phyloP scores from a whole-genome alignment of 1,284 basidiomycete species.

The Leucoagaricus sp. region DNA sequence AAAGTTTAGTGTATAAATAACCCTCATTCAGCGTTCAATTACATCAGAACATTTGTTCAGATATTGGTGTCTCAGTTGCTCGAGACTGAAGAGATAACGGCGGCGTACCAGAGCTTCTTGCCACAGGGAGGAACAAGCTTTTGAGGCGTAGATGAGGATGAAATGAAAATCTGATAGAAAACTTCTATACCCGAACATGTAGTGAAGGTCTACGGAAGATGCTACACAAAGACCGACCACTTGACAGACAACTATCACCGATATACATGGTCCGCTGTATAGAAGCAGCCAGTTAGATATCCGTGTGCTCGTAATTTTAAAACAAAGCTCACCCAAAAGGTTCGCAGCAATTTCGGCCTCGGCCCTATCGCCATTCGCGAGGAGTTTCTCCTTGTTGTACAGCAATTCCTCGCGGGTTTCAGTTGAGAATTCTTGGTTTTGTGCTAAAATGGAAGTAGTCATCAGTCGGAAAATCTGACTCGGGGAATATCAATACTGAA shows the following conservation, averaged over 20 bases:
- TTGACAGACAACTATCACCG: slow-evolving; percentile 29
- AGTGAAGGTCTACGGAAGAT: slow-evolving; percentile 15
- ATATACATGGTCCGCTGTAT: slow-evolving; percentile 44
- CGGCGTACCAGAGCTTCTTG: neutral
- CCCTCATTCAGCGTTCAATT: neutral
- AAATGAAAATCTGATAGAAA: slow-evolving; percentile 16
- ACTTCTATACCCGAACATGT: slow-evolving; percentile 15
- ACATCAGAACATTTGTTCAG: neutral
- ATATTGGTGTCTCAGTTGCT: neutral
- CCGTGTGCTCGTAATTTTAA: slow-evolving; percentile 15
- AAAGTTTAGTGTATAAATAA: slow-evolving; percentile 15
- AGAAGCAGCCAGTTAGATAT: slow-evolving; percentile 18
- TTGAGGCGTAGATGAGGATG: neutral
- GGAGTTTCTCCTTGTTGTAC: slow-evolving; percentile 98
- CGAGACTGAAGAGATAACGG: neutral
- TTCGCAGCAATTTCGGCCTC: slow-evolving; percentile 98
- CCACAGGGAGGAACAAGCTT: neutral
- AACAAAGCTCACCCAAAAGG: slow-evolving; percentile 64
- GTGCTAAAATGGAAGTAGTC: slow-evolving; percentile 53
- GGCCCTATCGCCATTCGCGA: slow-evolving; percentile 94
- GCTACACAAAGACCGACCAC: slow-evolving; percentile 4
- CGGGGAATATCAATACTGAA: slow-evolving; percentile 10
- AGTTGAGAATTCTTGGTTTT: slow-evolving; percentile 96
- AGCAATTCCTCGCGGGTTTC: slow-evolving; percentile 98
- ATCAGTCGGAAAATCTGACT: slow-evolving; percentile 12